phyloP scores from a whole-genome alignment of 2,329 filamentous ascomycete species.

The Hypoxylon sp. region DNA sequence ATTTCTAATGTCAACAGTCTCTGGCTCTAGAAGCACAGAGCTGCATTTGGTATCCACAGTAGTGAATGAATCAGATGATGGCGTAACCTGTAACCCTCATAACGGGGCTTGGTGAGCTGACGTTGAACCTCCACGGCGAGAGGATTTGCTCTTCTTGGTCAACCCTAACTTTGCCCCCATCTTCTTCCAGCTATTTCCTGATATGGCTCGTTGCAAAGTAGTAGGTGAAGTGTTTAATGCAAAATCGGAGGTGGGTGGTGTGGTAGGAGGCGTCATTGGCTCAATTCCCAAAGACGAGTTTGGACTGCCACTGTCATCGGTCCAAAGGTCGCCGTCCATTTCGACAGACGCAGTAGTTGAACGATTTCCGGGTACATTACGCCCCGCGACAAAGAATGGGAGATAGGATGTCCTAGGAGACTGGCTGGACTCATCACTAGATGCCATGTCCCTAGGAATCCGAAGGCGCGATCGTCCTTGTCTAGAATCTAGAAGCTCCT shows the following conservation, averaged over 20 bases:
- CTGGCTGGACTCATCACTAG: conserved; percentile 51
- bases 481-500: conserved; percentile 48
- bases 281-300: conserved; percentile 65
- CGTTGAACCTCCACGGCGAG: conserved; percentile 57
- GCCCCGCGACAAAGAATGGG: conserved; percentile 53
- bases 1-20: conserved; percentile 35
- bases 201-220: conserved; percentile 63
- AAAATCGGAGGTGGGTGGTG: conserved; percentile 71
- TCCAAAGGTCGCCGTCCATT: conserved; percentile 60
- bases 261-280: conserved; percentile 78
- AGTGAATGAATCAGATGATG: conserved; percentile 54
- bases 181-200: conserved; percentile 70
- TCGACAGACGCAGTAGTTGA: conserved; percentile 58
- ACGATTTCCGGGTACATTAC: conserved; percentile 50
- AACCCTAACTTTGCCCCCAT: conserved; percentile 69
- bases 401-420: conserved; percentile 57
- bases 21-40: conserved; percentile 36
- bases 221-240: conserved; percentile 60
- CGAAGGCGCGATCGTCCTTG: conserved; percentile 52
- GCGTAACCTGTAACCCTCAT: conserved; percentile 68
- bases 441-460: conserved; percentile 48
- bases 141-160: conserved; percentile 60
- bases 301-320: conserved; percentile 72
- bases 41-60: conserved; percentile 38
- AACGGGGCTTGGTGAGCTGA: conserved; percentile 53